A percentile compares a stretch with the other conserved stretches of the same genome.
phyloP scores from a whole-genome alignment of 805 yeast species.

The Dipodascopsis uninucleata region DNA sequence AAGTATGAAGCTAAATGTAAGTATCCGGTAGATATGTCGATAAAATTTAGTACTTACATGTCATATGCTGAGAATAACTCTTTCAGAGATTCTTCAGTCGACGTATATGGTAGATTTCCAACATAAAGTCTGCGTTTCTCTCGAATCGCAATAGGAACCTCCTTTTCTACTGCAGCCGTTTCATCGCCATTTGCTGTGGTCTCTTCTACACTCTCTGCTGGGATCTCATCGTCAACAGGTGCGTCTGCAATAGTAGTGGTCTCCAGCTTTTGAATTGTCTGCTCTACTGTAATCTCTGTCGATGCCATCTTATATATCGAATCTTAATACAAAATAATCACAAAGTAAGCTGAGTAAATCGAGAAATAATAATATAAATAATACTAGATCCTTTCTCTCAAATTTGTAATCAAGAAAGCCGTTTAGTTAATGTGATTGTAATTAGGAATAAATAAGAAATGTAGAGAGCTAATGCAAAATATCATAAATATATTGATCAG shows the following conservation, averaged over 20 bases:
- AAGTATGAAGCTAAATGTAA: neutral
- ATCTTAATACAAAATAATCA: too few species aligned
- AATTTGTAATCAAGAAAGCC: too few species aligned
- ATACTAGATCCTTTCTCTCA: too few species aligned
- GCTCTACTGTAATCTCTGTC: neutral
- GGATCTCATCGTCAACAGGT: constrained; percentile 12
- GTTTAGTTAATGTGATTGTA: too few species aligned
- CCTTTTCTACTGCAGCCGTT: constrained; percentile 4
- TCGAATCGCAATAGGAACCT: constrained; percentile 19
- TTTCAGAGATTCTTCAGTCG: constrained; percentile 52
- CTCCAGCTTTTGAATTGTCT: neutral
- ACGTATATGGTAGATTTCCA: constrained; percentile 50
- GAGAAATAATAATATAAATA: too few species aligned
- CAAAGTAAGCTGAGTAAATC: too few species aligned
- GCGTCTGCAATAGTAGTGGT: constrained; percentile 4
- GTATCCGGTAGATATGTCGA: too few species aligned
- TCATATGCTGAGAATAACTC: constrained; percentile 45
- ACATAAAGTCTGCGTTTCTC: constrained; percentile 45
- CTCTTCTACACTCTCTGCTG: neutral
- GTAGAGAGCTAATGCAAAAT: too few species aligned
- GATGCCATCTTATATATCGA: neutral
- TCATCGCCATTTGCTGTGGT: neutral
- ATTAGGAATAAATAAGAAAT: too few species aligned
- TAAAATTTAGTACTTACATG: constrained; percentile 41
- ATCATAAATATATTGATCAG: too few species aligned